phyloP scores from a whole-genome alignment of 225 moss, liverwort and hornwort genomes.

The Pseudoscleropodium purum region DNA sequence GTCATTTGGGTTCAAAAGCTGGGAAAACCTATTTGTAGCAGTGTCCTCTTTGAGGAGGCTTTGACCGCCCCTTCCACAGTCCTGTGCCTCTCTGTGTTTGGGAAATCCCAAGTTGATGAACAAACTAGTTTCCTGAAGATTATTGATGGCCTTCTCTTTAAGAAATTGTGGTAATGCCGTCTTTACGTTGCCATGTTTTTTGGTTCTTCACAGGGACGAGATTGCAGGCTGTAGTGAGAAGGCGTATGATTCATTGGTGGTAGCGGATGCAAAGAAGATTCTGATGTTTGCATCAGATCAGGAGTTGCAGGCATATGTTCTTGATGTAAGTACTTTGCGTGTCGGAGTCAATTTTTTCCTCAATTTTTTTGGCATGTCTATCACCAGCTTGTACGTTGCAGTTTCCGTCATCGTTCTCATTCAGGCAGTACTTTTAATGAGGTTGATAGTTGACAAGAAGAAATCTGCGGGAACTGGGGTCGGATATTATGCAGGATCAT shows the following conservation, averaged over 20 bases:
- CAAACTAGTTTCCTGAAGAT: not conserved
- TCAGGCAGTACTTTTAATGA: not conserved
- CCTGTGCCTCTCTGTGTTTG: not conserved
- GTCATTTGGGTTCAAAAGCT: not conserved
- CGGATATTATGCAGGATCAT: conserved; percentile 47
- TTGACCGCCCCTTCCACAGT: not conserved
- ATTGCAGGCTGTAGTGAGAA: conserved; percentile 89
- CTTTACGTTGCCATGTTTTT: not conserved
- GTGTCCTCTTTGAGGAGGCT: not conserved
- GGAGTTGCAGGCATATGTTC: conserved; percentile 62
- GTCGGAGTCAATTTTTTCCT: not conserved
- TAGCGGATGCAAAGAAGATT: conserved; percentile 75
- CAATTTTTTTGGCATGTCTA: not conserved
- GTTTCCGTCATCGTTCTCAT: not conserved
- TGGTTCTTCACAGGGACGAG: conserved; percentile 39
- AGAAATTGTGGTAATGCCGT: not conserved
- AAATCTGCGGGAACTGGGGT: not conserved
- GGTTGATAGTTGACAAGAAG: not conserved
- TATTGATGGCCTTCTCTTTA: not conserved
- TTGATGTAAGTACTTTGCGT: conserved; percentile 29
- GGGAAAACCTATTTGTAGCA: not conserved
- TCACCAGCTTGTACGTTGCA: not conserved
- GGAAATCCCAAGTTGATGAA: not conserved
- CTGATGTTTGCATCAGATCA: conserved; percentile 65
- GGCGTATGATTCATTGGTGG: conserved; percentile 67